Evolutionary conservation across 768 basidiomycete species (phyloP).

Genomic region (Hygrophorus russula): DNA sequence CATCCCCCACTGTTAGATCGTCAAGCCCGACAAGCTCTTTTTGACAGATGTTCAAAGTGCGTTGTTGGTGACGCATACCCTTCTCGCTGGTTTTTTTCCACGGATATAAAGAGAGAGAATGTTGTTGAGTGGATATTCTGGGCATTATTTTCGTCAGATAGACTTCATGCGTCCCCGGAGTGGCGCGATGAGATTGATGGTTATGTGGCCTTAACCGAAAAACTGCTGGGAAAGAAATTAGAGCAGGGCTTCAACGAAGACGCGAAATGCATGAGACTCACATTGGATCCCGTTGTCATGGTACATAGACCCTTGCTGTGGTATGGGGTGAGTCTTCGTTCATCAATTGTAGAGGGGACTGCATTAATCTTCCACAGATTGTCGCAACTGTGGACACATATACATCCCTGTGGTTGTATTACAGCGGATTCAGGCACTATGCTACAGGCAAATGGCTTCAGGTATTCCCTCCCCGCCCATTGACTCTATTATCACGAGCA

Average conservation of each 20-base stretch:
- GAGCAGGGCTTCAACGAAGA: conserved; percentile 26
- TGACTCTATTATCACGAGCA: conserved; percentile 29
- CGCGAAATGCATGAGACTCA: conserved; percentile 36
- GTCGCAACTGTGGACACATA: conserved; percentile 38
- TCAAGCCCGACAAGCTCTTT: conserved; percentile 33
- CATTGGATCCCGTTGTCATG: conserved; percentile 45
- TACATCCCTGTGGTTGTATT: conserved; percentile 26
- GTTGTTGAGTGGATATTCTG: conserved; percentile 53
- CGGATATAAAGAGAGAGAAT: conserved; percentile 33
- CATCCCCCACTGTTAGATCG: conserved; percentile 27
- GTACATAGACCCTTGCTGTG: conserved; percentile 51
- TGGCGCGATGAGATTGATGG: conserved; percentile 41
- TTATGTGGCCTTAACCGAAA: conserved; percentile 33
- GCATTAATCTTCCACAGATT: conserved; percentile 24
- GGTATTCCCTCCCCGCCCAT: conserved; percentile 44
- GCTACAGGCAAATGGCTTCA: conserved; percentile 21
- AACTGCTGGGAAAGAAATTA: conserved; percentile 26
- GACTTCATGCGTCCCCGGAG: conserved; percentile 17
- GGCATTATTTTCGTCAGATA: conserved; percentile 41
- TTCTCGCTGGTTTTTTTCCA: conserved; percentile 42
- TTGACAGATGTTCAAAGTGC: conserved; percentile 31
- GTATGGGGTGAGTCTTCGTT: conserved; percentile 39
- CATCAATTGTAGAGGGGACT: background rate
- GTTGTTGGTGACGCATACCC: conserved; percentile 22
- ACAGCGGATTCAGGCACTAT: conserved; percentile 45